Percentiles rank a stretch among this genome's conserved stretches.
Conservation (phyloP, 352 stramenopile genomes). For the Phytophthora boehmeriae region DNA sequence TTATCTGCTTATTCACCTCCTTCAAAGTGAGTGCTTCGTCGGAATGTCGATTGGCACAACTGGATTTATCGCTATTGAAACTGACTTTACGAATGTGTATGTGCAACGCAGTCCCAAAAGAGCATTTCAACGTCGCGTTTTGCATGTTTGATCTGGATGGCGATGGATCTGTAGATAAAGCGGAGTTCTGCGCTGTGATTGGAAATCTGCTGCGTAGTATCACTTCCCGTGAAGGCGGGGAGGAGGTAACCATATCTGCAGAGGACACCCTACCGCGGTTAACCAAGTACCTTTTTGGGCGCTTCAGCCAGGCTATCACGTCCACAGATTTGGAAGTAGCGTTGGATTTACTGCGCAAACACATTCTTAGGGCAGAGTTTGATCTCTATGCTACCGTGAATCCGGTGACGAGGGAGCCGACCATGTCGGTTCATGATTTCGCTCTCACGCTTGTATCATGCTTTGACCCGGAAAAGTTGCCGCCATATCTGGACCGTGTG, state of each 20-base stretch:
- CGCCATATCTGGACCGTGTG: constrained; percentile 61
- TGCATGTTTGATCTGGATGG: constrained; percentile 83
- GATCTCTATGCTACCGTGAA: constrained; percentile 68
- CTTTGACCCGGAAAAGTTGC: constrained; percentile 72
- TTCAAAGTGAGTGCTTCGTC: constrained; percentile 55
- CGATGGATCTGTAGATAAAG: constrained; percentile 75
- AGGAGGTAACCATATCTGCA: constrained; percentile 34
- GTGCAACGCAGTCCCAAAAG: constrained; percentile 54
- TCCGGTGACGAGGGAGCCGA: constrained; percentile 43
- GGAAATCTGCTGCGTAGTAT: constrained; percentile 64
- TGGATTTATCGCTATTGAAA: background rate
- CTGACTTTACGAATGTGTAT: background rate
- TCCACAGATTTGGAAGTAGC: constrained; percentile 53
- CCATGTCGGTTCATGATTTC: constrained; percentile 80
- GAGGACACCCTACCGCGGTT: constrained; percentile 60
- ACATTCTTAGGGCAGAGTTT: constrained; percentile 73
- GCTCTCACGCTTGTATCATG: constrained; percentile 75
- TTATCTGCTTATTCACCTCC: constrained; percentile 77
- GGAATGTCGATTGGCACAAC: background rate
- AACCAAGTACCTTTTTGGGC: constrained; percentile 70
- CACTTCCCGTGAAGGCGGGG: constrained; percentile 26
- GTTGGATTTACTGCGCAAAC: constrained; percentile 58
- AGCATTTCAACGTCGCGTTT: constrained; percentile 83
- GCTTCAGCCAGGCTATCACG: constrained; percentile 62
- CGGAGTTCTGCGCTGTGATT: constrained; percentile 75